A percentile compares a stretch with the other conserved stretches of the same genome.
Conservation (phyloP, 129 eudicot species). For the Daucus carota region DNA sequence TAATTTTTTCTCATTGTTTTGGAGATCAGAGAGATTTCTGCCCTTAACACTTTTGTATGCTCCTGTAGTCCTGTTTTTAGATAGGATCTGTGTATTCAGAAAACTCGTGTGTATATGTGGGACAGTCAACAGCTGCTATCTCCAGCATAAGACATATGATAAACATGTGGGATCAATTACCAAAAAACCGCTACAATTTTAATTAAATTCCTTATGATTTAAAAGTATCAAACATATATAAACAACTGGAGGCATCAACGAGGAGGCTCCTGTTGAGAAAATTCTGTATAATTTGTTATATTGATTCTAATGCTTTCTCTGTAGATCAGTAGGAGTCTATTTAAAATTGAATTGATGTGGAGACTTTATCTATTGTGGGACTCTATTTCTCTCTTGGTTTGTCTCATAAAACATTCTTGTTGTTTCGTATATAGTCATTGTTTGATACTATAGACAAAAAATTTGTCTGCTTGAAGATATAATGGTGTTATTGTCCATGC, state of each 20-base stretch:
- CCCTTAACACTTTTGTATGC: too few species aligned
- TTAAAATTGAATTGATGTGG: neutral
- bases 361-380: neutral
- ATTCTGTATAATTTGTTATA: too few species aligned
- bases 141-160: too few species aligned
- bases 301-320: neutral
- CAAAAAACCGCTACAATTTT: too few species aligned
- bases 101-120: too few species aligned
- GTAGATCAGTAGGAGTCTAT: neutral
- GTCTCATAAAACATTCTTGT: neutral
- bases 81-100: too few species aligned
- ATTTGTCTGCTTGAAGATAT: neutral
- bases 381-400: neutral
- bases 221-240: neutral
- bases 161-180: too few species aligned
- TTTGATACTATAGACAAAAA: neutral
- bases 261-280: neutral
- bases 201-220: neutral
- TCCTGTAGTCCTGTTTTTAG: too few species aligned
- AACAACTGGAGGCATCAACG: neutral
- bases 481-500: neutral
- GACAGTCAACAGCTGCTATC: too few species aligned
- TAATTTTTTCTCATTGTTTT: too few species aligned
- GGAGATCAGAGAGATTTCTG: too few species aligned
- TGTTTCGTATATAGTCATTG: neutral